A percentile compares a stretch with the other conserved stretches of the same genome.
These are phyloP conservation scores for Heterobasidion irregulare DNA, from an alignment of 1,284 basidiomycete genomes.

Conservation along the genomic window DNA sequence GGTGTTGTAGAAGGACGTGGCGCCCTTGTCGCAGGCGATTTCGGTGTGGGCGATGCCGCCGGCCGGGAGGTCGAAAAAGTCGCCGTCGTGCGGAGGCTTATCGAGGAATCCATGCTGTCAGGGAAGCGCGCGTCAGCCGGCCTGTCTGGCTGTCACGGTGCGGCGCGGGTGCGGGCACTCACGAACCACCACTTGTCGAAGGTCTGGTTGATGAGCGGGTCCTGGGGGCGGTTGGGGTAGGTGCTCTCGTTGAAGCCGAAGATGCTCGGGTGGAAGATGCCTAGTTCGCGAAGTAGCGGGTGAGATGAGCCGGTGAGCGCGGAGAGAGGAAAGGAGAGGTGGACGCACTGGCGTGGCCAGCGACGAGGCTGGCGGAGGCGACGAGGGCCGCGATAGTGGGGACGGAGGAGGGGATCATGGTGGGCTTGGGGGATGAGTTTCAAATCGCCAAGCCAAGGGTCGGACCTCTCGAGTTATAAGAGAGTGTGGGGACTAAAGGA, in stretches of 20 bases:
- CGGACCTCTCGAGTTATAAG: too few species aligned
- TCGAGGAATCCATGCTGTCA: constrained; percentile 41
- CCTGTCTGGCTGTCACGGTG: neutral
- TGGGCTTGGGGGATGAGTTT: neutral
- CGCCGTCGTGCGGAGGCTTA: constrained; percentile 44
- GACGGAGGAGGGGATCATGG: neutral
- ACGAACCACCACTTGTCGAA: constrained; percentile 66
- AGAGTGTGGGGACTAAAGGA: too few species aligned
- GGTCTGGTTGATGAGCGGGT: constrained; percentile 42
- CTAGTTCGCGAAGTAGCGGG: constrained; percentile 8
- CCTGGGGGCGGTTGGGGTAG: constrained; percentile 42
- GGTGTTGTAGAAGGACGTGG: constrained; percentile 41
- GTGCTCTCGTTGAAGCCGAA: constrained; percentile 46
- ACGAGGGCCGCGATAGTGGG: neutral
- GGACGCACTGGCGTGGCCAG: neutral
- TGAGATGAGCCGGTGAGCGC: neutral
- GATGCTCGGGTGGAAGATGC: constrained; percentile 25
- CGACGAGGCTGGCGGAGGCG: neutral
- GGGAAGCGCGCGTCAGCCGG: neutral
- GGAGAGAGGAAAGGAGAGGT: neutral
- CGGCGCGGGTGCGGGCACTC: neutral
- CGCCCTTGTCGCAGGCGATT: constrained; percentile 49
- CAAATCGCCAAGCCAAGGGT: too few species aligned
- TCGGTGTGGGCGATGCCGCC: constrained; percentile 40
- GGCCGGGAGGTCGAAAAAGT: constrained; percentile 51